phyloP scores from a whole-genome alignment of 441 rosid genomes.

The Syzygium malaccense region DNA sequence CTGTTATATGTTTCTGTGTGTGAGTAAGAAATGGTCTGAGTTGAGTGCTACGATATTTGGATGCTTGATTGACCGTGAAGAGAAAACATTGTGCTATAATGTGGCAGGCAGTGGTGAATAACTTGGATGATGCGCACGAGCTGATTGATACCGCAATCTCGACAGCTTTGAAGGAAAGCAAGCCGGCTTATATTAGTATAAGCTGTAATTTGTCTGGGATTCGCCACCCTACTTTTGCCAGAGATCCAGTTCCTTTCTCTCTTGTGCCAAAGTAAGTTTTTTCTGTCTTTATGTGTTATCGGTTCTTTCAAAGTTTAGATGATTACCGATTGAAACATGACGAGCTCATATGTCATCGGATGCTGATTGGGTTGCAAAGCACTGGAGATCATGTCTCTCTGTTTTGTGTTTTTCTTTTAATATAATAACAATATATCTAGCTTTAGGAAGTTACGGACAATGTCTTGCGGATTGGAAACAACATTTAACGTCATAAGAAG shows the following conservation, averaged over 20 bases:
- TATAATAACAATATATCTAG: neutral
- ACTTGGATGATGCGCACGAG: constrained; percentile 16
- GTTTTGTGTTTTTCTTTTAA: neutral
- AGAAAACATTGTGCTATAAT: neutral
- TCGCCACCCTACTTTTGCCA: constrained; percentile 7
- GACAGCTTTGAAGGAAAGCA: constrained; percentile 10
- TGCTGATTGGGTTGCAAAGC: neutral
- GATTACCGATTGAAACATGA: neutral
- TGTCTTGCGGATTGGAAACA: neutral
- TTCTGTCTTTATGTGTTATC: neutral
- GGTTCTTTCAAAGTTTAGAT: neutral
- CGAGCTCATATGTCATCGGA: neutral
- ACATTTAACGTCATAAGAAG: neutral
- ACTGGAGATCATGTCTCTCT: neutral
- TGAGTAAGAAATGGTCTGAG: neutral
- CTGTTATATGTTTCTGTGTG: neutral
- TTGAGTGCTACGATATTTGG: neutral
- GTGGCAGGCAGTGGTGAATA: constrained; percentile 17
- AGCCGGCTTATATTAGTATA: constrained; percentile 12
- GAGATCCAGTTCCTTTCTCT: constrained; percentile 13
- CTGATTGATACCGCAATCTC: constrained; percentile 12
- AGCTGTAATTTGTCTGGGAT: constrained; percentile 10
- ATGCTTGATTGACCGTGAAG: neutral
- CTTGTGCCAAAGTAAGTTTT: constrained; percentile 9
- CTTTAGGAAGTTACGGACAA: neutral